Evolutionary conservation across 108 stramenopile genomes (phyloP), one percentile per base, ranked within the genome.

Genomic region (Skeletonema tropicum): DNA sequence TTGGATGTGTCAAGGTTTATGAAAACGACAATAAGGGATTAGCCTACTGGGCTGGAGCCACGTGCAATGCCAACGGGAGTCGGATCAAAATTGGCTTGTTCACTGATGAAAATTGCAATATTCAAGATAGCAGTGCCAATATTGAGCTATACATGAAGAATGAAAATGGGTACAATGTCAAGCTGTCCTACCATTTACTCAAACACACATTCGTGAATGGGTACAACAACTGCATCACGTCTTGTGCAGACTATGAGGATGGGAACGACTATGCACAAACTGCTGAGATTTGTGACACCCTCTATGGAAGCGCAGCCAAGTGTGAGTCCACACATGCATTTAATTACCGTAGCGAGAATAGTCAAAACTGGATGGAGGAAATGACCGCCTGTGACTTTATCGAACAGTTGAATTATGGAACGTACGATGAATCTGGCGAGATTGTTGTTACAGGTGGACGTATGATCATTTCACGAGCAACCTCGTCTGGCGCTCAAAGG

Each of bases 31-130:
- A 95, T 73, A 80, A 68, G 58, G 71, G 75, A 29, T 41, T 65
- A 12, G 78, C 73, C 4, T 85, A 91, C 45, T 96, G 87, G 61
- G 91, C 92, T 30, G 92, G 92, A 13, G 90, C 94, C 3, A 82
- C 85, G 52, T 93, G 94, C 62, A 68, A 86, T 35, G 79, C 71
- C 57, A 33, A 41, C 33, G 94, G 94, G 64, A 57, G 73, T 48
- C 89, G 89, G 66, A 91, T 96, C 82, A 96, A 93, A 70, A 90
- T 96, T 72, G 92, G 88, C 65, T 70, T 93, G 36, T 96, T 96
- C 49, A 80, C 76, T 3, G 92, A 96, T 71, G 80, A 91, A 59
- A 15, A 90, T 14, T 96, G 94, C 66, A 74, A 57, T 45, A 63
- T 66, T 19, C 64, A 59, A 19, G 93, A 94, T 46, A 25, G 72